Evolutionary conservation across 1,284 basidiomycete genomes (phyloP), one percentile per base, ranked within the genome.

Genomic region (Leccinum pallidistipes): DNA sequence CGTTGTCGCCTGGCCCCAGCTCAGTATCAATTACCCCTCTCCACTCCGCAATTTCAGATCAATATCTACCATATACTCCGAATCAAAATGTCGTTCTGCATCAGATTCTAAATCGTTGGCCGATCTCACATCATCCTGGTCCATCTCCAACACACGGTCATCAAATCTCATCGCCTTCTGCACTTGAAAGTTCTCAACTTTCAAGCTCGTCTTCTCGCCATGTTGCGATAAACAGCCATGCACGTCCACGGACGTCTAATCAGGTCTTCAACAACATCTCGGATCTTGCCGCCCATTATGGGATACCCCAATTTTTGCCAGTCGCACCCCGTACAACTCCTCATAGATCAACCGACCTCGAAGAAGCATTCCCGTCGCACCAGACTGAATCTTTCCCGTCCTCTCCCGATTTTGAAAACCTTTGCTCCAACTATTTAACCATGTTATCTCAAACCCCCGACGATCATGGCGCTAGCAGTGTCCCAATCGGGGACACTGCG

Each of bases 221-320:
- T 84, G 83, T 61, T 63, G 73, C 80, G 74, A 69, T 83, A 81
- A 81, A 77, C 66, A 65, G 61, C 16, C 63, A 65, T 58, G 52
- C 67, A 67, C 78, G 81, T 80, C 80, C 70, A 71, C 70, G 76
- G 80, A 79, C 80, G 72, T 71, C 74, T 21, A 74, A 78, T 56
- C 78, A 79, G 74, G 80, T 83, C 65, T 82, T 81, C 60, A 74
- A 71, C 57, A 77, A 76, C 64, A 76, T 81, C 29, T 80, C 80
- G 65, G 87, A 85, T 78, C 78, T 88, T 60, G 85, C 87, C 70
- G 79, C 85, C 67, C 87, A 89, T 65, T 84, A 90, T 89, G 89
- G 87, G 77, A 85, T 91, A 68, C 89, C 88, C 61, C 81, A 83
- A 64, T 82, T 79, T 64, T 75, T 91, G 55, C 88, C 89, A 52